Percentiles rank a stretch among this genome's conserved stretches.
These are phyloP conservation scores for Dichotomocladium elegans DNA, from an alignment of 371 early-diverging fungal species.

Conservation along the genomic window DNA sequence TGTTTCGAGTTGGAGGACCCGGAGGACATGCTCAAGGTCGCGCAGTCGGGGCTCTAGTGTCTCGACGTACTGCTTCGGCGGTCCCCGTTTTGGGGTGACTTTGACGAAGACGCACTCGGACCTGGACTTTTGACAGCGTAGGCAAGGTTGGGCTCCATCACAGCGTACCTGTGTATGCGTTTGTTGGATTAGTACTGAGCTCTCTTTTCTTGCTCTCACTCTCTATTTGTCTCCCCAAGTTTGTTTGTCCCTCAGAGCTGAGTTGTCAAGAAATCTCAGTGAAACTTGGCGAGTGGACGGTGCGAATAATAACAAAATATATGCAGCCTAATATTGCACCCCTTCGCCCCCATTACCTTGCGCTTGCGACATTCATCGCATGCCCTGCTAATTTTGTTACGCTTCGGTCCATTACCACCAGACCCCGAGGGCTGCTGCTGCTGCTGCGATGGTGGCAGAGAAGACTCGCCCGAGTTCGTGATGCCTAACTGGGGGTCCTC, in stretches of 20 bases:
- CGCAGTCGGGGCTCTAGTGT: slow-evolving; percentile 37
- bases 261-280: slow-evolving; percentile 19
- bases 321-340: slow-evolving; percentile 3
- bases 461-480: slow-evolving; percentile 27
- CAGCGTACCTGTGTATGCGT: slow-evolving; percentile 33
- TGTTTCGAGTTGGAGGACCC: slow-evolving; percentile 6
- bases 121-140: slow-evolving; percentile 34
- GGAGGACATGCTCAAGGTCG: slow-evolving; percentile 27
- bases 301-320: slow-evolving; percentile 9
- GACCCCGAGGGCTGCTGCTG: no score
- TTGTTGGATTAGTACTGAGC: background rate
- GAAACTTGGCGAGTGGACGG: slow-evolving; percentile 34
- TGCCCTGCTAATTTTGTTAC: slow-evolving; percentile 44
- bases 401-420: slow-evolving; percentile 21
- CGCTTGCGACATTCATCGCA: slow-evolving; percentile 48
- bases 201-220: background rate
- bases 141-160: slow-evolving; percentile 46
- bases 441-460: slow-evolving; percentile 15
- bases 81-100: slow-evolving; percentile 32
- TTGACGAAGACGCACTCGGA: slow-evolving; percentile 42
- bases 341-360: slow-evolving; percentile 25
- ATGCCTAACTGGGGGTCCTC: no score
- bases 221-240: no score
- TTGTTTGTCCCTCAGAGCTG: background rate
- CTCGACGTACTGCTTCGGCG: slow-evolving; percentile 46